These are phyloP conservation scores for Leishmania aethiopica DNA, from an alignment of 208 protist genomes.

Conservation along the genomic window DNA sequence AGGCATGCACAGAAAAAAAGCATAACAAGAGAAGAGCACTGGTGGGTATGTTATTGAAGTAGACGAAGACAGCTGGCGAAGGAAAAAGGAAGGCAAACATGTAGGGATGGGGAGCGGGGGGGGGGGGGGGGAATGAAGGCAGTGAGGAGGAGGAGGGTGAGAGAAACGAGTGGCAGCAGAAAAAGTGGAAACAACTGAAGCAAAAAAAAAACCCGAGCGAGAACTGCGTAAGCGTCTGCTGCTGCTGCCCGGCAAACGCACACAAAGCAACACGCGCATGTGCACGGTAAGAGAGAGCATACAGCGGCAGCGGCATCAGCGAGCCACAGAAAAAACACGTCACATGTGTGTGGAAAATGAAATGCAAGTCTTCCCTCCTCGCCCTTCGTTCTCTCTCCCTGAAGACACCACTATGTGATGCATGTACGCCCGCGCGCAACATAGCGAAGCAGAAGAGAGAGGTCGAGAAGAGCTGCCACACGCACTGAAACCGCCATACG, in stretches of 20 bases:
- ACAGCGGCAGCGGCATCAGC: neutral
- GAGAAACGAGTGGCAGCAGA: neutral
- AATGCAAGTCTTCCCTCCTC: neutral
- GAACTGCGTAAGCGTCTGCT: neutral
- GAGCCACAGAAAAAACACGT: neutral
- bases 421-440: too few species aligned
- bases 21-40: neutral
- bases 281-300: neutral
- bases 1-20: neutral
- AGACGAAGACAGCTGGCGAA: neutral
- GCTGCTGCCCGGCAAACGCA: neutral
- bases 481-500: neutral
- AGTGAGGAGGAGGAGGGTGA: neutral
- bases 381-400: too few species aligned
- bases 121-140: neutral
- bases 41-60: neutral
- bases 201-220: neutral
- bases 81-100: neutral
- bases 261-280: neutral
- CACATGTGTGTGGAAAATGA: neutral
- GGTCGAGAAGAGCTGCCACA: neutral
- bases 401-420: too few species aligned
- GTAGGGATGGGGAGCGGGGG: neutral
- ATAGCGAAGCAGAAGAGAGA: neutral
- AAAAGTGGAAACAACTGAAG: neutral